A percentile compares a stretch with the other conserved stretches of the same genome.
Conservation (phyloP, 2,329 filamentous ascomycete species). For the Trichoderma sp. region DNA sequence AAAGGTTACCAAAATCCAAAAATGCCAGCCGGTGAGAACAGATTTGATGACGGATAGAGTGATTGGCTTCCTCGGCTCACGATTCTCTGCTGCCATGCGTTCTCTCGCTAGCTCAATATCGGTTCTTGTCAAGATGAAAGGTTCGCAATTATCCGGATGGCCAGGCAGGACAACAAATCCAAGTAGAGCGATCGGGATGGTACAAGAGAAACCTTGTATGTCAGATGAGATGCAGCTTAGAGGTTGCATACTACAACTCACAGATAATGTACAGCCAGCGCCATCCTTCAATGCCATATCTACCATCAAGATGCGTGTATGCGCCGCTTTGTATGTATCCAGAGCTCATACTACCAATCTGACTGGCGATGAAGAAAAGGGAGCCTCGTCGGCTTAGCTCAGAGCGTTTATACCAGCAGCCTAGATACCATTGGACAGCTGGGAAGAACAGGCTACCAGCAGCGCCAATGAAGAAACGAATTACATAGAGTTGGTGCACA, state of each 20-base stretch:
- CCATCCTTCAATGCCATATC: slow-evolving; percentile 43
- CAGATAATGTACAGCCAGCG: slow-evolving; percentile 50
- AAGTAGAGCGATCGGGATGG: slow-evolving; percentile 36
- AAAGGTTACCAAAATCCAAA: slow-evolving; percentile 35
- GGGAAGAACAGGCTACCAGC: slow-evolving; percentile 39
- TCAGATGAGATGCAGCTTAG: not conserved
- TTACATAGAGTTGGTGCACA: slow-evolving; percentile 38
- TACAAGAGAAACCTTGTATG: slow-evolving; percentile 37
- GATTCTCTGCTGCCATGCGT: slow-evolving; percentile 36
- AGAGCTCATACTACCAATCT: slow-evolving; percentile 46
- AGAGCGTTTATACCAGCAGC: slow-evolving; percentile 46
- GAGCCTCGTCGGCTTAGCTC: slow-evolving; percentile 43
- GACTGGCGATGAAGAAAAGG: slow-evolving; percentile 47
- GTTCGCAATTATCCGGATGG: slow-evolving; percentile 33
- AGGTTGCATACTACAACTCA: not conserved
- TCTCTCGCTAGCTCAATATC: slow-evolving; percentile 36
- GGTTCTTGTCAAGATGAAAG: slow-evolving; percentile 32
- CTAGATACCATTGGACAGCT: slow-evolving; percentile 41
- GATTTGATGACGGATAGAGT: slow-evolving; percentile 31
- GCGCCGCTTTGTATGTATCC: slow-evolving; percentile 47
- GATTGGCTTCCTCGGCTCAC: slow-evolving; percentile 34
- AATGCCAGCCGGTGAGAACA: slow-evolving; percentile 37
- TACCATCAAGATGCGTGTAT: slow-evolving; percentile 41
- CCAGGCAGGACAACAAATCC: slow-evolving; percentile 40
- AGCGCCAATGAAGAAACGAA: slow-evolving; percentile 47